Evolutionary conservation across 2,329 filamentous ascomycete species (phyloP), one percentile per base, ranked within the genome.

Genomic region (Penicillium sp.): DNA sequence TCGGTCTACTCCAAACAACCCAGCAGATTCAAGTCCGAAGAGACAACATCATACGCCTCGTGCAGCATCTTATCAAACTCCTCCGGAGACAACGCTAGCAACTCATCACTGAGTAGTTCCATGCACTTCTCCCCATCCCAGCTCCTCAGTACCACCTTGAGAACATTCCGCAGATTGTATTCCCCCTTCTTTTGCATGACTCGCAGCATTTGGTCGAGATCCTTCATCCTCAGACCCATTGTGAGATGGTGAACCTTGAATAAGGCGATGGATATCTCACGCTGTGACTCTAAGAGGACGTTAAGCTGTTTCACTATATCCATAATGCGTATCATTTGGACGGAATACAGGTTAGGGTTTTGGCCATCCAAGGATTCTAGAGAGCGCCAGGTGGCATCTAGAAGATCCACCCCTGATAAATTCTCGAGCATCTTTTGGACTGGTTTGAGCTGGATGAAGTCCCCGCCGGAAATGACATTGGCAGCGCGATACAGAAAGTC

Each of bases 351-450:
- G 16, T 42, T 33, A 12, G 45, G 52, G 5, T 4, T 28, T 23
- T 23, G 35, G 24, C 45, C 52, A 6, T 55, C 52, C 52, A 45
- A 55, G 9, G 46, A 24, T 33, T 55, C 52, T 24, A 48, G 12
- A 14, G 23, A 48, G n/a, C 52, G 52, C 52, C 52, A 55, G 12
- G 52, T 55, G 33, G 45, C 52, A 48, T 55, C 52, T 48, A 55
- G 45, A 48, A 55, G 52, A 42, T 55, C 33, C 16, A 48, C 30
- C 9, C 52, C 52, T 6, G 40, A 42, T 5, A 55, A 47, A 23
- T 48, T 28, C 7, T 42, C 33, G 5, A 55, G 23, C 23, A 55
- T 3, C 3, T 18, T 14, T 7, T 33, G n/a, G 11, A 55, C 47
- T 2, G 33, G n/a, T 23, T 42, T 43, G 24, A 55, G 45, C 9